Percentiles rank a stretch among this genome's conserved stretches.
phyloP scores from a whole-genome alignment of 2,329 filamentous ascomycete species.

The Phaeosphaeriaceae sp. region DNA sequence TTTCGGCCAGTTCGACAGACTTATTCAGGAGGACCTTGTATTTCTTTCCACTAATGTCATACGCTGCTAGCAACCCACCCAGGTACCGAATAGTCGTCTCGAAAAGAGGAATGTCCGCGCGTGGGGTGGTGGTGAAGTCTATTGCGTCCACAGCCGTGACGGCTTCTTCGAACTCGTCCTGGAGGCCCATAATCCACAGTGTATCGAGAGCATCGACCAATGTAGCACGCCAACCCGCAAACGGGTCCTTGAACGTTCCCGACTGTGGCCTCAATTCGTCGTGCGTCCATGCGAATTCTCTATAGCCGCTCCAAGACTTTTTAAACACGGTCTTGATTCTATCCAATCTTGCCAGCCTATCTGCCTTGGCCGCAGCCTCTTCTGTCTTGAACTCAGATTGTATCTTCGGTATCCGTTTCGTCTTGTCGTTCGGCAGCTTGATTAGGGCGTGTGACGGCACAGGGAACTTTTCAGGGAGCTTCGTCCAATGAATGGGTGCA shows the following conservation, averaged over 20 bases:
- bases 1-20: conserved; percentile 67
- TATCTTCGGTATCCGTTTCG: conserved; percentile 75
- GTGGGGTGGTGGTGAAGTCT: conserved; percentile 65
- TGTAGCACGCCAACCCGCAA: conserved; percentile 91
- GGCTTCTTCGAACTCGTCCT: conserved; percentile 69
- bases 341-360: conserved; percentile 69
- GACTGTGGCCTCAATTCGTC: conserved; percentile 83
- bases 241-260: conserved; percentile 74
- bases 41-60: conserved; percentile 67
- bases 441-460: conserved; percentile 74
- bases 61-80: conserved; percentile 72
- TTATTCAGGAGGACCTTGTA: conserved; percentile 64
- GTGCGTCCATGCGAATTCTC: conserved; percentile 78
- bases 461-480: conserved; percentile 78
- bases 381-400: conserved; percentile 78
- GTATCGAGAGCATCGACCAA: conserved; percentile 78
- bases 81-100: conserved; percentile 76
- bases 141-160: conserved; percentile 65
- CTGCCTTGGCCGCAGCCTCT: conserved; percentile 54
- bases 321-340: conserved; percentile 76
- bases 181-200: conserved; percentile 75
- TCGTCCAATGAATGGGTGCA: conserved; percentile 71
- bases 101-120: conserved; percentile 67
- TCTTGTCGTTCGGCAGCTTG: conserved; percentile 73
- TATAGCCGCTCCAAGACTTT: conserved; percentile 85